Conservation (phyloP, 148 eudicot genomes). For the Vaccinium darrowii region DNA sequence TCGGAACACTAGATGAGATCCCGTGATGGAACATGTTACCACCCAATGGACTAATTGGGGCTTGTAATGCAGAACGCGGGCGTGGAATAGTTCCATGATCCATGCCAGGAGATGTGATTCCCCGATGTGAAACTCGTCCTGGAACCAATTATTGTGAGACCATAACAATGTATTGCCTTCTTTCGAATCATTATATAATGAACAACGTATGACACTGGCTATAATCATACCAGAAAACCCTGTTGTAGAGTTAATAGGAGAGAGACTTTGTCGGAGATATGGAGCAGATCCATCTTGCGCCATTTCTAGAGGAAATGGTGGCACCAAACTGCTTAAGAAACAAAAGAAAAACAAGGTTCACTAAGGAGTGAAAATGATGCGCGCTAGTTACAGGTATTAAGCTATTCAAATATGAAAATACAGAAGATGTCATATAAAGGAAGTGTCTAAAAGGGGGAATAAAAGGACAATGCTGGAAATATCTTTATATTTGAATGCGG, state of each 20-base stretch:
- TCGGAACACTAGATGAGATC: slow-evolving; percentile 64
- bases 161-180: neutral
- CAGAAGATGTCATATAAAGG: neutral
- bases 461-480: neutral
- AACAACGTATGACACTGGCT: neutral
- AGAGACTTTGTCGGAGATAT: slow-evolving; percentile 42
- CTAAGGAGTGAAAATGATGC: neutral
- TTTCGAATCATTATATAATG: neutral
- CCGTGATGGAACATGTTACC: slow-evolving; percentile 39
- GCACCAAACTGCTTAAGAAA: slow-evolving; percentile 43
- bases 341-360: slow-evolving; percentile 3
- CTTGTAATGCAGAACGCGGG: slow-evolving; percentile 25
- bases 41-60: slow-evolving; percentile 33
- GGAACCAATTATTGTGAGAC: slow-evolving; percentile 19
- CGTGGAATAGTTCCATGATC: slow-evolving; percentile 36
- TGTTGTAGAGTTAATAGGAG: slow-evolving; percentile 32
- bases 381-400: neutral
- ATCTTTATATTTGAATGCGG: neutral
- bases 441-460: neutral
- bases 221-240: slow-evolving; percentile 45
- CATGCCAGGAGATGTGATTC: slow-evolving; percentile 27
- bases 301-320: slow-evolving; percentile 39
- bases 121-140: slow-evolving; percentile 45
- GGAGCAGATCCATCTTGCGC: slow-evolving; percentile 48
- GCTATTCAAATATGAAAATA: neutral